These are phyloP conservation scores for Neohortaea acidophila DNA, from an alignment of 495 filamentous ascomycete genomes.

Conservation along the genomic window DNA sequence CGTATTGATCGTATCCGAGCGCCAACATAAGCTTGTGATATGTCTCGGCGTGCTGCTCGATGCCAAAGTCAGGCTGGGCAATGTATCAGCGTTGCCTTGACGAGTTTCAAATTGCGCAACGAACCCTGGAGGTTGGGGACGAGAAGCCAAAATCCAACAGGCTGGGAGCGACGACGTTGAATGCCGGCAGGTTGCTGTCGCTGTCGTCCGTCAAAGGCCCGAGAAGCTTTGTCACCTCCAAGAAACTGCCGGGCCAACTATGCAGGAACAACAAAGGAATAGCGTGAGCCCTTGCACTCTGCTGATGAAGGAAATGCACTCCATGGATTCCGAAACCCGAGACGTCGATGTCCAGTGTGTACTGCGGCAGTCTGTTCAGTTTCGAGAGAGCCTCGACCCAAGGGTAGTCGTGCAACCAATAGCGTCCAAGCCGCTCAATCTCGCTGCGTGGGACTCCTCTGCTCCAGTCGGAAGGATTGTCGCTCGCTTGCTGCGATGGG, in stretches of 20 bases:
- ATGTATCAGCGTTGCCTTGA: too few species aligned
- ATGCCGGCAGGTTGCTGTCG: slow-evolving; percentile 10
- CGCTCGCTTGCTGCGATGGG: too few species aligned
- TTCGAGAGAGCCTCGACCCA: slow-evolving; percentile 33
- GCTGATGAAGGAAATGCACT: slow-evolving; percentile 36
- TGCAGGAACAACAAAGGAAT: slow-evolving; percentile 34
- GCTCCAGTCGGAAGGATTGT: background rate
- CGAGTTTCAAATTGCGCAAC: too few species aligned
- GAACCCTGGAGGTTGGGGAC: too few species aligned
- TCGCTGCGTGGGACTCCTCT: slow-evolving; percentile 33
- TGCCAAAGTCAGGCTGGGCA: too few species aligned
- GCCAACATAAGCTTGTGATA: too few species aligned
- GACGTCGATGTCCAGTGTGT: slow-evolving; percentile 25
- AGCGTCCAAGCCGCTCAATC: slow-evolving; percentile 31
- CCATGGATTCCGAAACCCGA: slow-evolving; percentile 28
- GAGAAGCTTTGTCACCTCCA: slow-evolving; percentile 10
- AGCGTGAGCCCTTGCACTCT: slow-evolving; percentile 22
- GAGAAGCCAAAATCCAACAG: slow-evolving; percentile 18
- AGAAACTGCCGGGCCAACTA: slow-evolving; percentile 23
- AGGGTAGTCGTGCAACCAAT: slow-evolving; percentile 35
- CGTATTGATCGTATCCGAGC: too few species aligned
- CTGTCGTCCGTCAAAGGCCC: slow-evolving; percentile 8
- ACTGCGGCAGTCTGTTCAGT: slow-evolving; percentile 32
- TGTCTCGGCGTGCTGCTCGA: too few species aligned
- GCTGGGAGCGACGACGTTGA: slow-evolving; percentile 16